phyloP scores from a whole-genome alignment of 2,329 filamentous ascomycete genomes.

The Didymella arachidicola region DNA sequence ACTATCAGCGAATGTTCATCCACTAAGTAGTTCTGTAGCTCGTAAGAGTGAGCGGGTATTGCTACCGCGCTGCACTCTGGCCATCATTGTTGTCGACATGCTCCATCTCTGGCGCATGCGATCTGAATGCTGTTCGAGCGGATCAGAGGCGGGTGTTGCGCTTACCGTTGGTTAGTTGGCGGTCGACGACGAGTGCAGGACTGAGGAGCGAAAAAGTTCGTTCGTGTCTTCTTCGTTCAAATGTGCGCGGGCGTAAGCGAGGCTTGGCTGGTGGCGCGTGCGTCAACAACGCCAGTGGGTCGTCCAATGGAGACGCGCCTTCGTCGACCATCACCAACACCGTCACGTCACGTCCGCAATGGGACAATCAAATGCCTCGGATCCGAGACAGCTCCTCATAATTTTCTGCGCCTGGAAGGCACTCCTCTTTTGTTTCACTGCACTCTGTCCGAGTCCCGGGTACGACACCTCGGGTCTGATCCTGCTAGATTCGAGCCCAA shows the following conservation, averaged over 20 bases:
- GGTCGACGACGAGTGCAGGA: slow-evolving; percentile 45
- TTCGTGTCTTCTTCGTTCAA: slow-evolving; percentile 10
- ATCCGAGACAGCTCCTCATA: slow-evolving; percentile 21
- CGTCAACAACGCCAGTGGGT: slow-evolving; percentile 19
- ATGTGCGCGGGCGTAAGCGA: slow-evolving; percentile 33
- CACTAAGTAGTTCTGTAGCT: slow-evolving; percentile 65
- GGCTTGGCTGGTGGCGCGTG: slow-evolving; percentile 12
- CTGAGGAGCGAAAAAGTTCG: slow-evolving; percentile 35
- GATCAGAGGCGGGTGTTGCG: slow-evolving; percentile 41
- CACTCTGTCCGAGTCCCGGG: slow-evolving; percentile 64
- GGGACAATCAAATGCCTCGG: slow-evolving; percentile 4
- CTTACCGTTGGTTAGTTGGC: slow-evolving; percentile 50
- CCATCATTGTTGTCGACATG: slow-evolving; percentile 48
- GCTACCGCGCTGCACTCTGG: slow-evolving; percentile 49
- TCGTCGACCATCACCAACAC: slow-evolving; percentile 11
- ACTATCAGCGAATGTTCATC: slow-evolving; percentile 86
- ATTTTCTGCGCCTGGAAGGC: slow-evolving; percentile 72
- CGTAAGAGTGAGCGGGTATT: slow-evolving; percentile 51
- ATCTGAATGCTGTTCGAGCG: slow-evolving; percentile 43
- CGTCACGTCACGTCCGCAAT: slow-evolving; percentile 4
- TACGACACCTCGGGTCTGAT: slow-evolving; percentile 81
- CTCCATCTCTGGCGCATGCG: slow-evolving; percentile 43
- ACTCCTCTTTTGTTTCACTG: slow-evolving; percentile 69
- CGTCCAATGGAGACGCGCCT: slow-evolving; percentile 25
- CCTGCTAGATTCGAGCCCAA: slow-evolving; percentile 48